phyloP scores from a whole-genome alignment of 768 basidiomycete species.

The Serendipita indica region DNA sequence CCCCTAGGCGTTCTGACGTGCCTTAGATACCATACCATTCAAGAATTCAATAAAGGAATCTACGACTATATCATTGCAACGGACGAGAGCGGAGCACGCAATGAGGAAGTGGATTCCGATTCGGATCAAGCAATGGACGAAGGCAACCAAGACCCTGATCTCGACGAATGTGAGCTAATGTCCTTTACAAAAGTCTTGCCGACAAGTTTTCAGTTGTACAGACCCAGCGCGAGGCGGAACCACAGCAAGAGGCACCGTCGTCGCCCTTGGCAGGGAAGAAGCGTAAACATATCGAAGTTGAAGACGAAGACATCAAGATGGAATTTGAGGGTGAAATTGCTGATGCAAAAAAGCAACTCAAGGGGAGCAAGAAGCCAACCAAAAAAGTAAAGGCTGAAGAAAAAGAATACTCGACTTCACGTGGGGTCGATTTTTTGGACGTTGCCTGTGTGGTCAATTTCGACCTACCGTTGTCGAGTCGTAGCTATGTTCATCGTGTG shows the following conservation, averaged over 20 bases:
- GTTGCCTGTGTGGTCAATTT: slow-evolving; percentile 98
- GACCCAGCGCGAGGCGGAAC: background rate
- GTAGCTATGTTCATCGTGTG: slow-evolving; percentile 87
- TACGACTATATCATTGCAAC: slow-evolving; percentile 99
- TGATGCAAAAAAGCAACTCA: slow-evolving; percentile 30
- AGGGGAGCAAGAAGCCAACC: slow-evolving; percentile 32
- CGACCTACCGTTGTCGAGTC: slow-evolving; percentile 79
- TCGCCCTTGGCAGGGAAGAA: slow-evolving; percentile 26
- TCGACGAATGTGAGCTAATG: too few species aligned
- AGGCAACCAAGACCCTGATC: slow-evolving; percentile 24
- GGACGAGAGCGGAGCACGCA: slow-evolving; percentile 59
- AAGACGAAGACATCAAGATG: background rate
- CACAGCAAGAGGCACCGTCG: background rate
- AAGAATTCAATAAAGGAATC: slow-evolving; percentile 96
- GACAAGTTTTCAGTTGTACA: background rate
- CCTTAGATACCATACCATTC: slow-evolving; percentile 80
- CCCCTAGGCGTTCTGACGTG: background rate
- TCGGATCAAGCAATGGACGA: slow-evolving; percentile 27
- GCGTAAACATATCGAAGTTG: slow-evolving; percentile 37
- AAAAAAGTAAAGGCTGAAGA: slow-evolving; percentile 26
- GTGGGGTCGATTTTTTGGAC: slow-evolving; percentile 93
- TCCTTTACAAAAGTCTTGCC: slow-evolving; percentile 25
- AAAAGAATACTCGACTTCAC: slow-evolving; percentile 83
- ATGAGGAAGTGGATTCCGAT: slow-evolving; percentile 34
- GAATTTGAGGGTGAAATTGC: background rate